phyloP scores from a whole-genome alignment of 2,329 filamentous ascomycete genomes.

The Venturiaceae sp. region DNA sequence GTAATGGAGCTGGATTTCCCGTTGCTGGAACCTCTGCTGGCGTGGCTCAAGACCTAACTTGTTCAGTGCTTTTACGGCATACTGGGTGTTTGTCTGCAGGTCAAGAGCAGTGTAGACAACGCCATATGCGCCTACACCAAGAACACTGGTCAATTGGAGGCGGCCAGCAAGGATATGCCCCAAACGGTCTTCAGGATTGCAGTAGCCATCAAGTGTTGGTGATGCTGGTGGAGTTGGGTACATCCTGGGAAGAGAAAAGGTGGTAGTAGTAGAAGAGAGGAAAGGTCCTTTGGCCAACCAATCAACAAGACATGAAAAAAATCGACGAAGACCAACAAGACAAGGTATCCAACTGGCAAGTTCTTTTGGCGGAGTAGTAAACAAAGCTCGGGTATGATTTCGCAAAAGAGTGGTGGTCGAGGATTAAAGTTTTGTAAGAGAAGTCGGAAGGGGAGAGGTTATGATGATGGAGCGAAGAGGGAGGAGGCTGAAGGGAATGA shows the following conservation, averaged over 20 bases:
- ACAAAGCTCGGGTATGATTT: neutral
- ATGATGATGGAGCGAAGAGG: neutral
- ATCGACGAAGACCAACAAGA: neutral
- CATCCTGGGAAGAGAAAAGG: constrained; percentile 25
- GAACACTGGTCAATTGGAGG: constrained; percentile 72
- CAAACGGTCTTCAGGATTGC: constrained; percentile 69
- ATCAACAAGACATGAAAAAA: constrained; percentile 8
- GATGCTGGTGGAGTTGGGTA: constrained; percentile 41
- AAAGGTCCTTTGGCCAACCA: constrained; percentile 5
- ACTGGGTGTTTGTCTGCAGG: constrained; percentile 68
- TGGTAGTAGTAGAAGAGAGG: constrained; percentile 9
- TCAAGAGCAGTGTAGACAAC: constrained; percentile 89
- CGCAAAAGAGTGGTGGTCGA: neutral
- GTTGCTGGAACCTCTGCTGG: constrained; percentile 81
- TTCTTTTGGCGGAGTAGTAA: neutral
- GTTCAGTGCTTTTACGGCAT: constrained; percentile 95
- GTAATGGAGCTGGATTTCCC: constrained; percentile 89
- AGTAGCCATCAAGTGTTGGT: constrained; percentile 32
- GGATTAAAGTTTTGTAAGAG: neutral
- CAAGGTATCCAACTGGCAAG: neutral
- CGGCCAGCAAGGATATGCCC: constrained; percentile 74
- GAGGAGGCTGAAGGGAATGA: neutral
- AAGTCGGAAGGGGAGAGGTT: neutral
- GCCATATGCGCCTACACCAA: constrained; percentile 92
- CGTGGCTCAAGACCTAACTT: constrained; percentile 84